phyloP scores from a whole-genome alignment of 371 early-diverging fungal species.

The Apophysomyces sp. region DNA sequence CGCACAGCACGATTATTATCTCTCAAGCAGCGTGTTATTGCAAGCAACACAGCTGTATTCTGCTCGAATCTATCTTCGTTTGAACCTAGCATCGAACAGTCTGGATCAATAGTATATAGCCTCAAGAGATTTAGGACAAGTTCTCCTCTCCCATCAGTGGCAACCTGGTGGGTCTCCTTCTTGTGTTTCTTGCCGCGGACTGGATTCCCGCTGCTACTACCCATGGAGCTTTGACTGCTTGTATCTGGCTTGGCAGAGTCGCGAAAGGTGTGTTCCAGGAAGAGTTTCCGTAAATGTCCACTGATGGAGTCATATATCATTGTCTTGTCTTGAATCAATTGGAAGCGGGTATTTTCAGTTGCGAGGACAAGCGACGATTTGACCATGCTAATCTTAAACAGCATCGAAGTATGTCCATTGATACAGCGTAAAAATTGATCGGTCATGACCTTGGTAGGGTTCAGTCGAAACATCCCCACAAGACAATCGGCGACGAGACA shows the following conservation, averaged over 20 bases:
- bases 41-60: conserved; percentile 55
- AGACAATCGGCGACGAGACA: conserved; percentile 65
- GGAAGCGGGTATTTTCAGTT: conserved; percentile 56
- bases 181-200: conserved; percentile 19
- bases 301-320: conserved; percentile 60
- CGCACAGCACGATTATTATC: conserved; percentile 55
- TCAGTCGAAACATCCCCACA: conserved; percentile 66
- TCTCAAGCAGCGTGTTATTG: conserved; percentile 61
- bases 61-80: conserved; percentile 44
- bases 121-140: conserved; percentile 64
- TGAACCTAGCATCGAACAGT: conserved; percentile 58
- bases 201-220: conserved; percentile 9
- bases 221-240: neutral
- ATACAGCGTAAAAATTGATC: conserved; percentile 59
- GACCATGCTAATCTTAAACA: conserved; percentile 67
- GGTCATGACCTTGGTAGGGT: conserved; percentile 58
- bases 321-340: conserved; percentile 67
- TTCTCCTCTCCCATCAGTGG: conserved; percentile 58
- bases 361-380: conserved; percentile 68
- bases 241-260: conserved; percentile 20
- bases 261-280: conserved; percentile 46
- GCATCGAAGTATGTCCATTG: conserved; percentile 49
- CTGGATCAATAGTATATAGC: conserved; percentile 66
- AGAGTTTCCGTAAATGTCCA: conserved; percentile 57
- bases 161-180: conserved; percentile 29